Evolutionary conservation across 208 protist genomes (phyloP).

Genomic region (Crithidia expoeki): DNA sequence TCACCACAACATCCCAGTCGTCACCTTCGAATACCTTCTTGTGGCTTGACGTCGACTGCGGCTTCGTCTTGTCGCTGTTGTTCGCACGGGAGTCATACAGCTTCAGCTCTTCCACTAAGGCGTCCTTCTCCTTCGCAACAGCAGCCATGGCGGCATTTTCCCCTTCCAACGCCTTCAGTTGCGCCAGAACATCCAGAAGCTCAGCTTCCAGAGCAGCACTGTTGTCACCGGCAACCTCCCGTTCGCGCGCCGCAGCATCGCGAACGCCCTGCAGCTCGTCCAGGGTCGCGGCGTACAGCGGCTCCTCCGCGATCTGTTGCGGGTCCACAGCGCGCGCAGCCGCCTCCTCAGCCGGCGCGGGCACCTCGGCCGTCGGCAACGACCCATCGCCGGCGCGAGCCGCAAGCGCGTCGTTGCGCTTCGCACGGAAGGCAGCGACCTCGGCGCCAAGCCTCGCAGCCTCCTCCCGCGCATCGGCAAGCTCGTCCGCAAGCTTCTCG

Average conservation of each 20-base stretch:
- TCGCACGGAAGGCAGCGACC: constrained; percentile 19
- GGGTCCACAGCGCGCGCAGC: constrained; percentile 19
- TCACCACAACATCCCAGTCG: constrained; percentile 42
- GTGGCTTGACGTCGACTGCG: constrained; percentile 34
- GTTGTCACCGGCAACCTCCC: neutral
- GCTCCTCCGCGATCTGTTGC: constrained; percentile 20
- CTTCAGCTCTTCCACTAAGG: constrained; percentile 19
- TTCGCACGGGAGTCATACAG: constrained; percentile 24
- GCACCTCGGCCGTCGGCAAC: constrained; percentile 27
- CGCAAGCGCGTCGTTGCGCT: constrained; percentile 41
- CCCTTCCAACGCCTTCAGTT: constrained; percentile 32
- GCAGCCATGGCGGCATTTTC: constrained; percentile 20
- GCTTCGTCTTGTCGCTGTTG: constrained; percentile 29
- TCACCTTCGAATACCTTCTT: constrained; percentile 50
- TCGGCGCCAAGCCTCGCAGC: too few relatives aligned
- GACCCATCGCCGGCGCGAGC: constrained; percentile 34
- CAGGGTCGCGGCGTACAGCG: constrained; percentile 23
- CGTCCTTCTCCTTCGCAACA: constrained; percentile 11
- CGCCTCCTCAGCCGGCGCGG: constrained; percentile 22
- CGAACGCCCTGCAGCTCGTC: constrained; percentile 28
- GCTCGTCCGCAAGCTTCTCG: too few relatives aligned
- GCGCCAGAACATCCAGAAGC: constrained; percentile 28
- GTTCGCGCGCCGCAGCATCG: too few relatives aligned
- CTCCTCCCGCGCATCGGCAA: too few relatives aligned
- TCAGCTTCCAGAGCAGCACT: constrained; percentile 24